Evolutionary conservation across 495 filamentous ascomycete genomes (phyloP).

Genomic region (Penicillium goetzii): DNA sequence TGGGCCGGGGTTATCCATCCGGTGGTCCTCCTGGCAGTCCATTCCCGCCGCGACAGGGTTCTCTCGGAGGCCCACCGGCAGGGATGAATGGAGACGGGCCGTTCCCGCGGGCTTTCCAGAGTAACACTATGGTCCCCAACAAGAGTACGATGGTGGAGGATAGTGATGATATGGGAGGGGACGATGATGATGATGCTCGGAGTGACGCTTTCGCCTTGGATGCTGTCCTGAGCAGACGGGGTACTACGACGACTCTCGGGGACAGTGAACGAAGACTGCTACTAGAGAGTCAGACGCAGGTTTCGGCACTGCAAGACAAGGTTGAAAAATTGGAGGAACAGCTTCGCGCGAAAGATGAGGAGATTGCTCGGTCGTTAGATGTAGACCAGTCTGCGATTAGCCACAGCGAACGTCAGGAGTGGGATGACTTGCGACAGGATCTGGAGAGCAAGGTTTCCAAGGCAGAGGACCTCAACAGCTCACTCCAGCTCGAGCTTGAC

Average conservation of each 20-base stretch:
- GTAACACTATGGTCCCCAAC: conserved; percentile 93
- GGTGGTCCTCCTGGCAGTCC: conserved; percentile 44
- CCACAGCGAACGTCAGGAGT: conserved; percentile 62
- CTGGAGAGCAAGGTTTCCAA: conserved; percentile 80
- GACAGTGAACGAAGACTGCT: conserved; percentile 73
- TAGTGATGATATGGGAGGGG: conserved; percentile 71
- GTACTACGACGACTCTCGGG: conserved; percentile 51
- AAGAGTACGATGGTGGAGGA: conserved; percentile 99
- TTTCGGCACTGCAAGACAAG: conserved; percentile 73
- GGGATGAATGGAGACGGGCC: conserved; percentile 57
- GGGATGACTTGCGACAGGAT: conserved; percentile 69
- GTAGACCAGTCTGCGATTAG: conserved; percentile 36
- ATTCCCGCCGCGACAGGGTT: conserved; percentile 51
- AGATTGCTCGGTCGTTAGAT: conserved; percentile 50
- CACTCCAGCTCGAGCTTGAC: conserved; percentile 77
- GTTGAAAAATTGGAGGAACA: conserved; percentile 69
- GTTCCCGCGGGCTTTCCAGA: conserved; percentile 87
- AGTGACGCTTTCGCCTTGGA: conserved; percentile 68
- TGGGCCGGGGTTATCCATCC: conserved; percentile 47
- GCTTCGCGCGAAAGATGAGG: conserved; percentile 60
- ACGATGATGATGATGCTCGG: conserved; percentile 66
- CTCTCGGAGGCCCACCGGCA: conserved; percentile 50
- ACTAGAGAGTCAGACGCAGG: conserved; percentile 76
- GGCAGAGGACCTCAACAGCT: conserved; percentile 75
- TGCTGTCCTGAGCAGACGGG: conserved; percentile 60